These are phyloP conservation scores for Xylaria longipes DNA, from an alignment of 495 filamentous ascomycete species.

Conservation along the genomic window DNA sequence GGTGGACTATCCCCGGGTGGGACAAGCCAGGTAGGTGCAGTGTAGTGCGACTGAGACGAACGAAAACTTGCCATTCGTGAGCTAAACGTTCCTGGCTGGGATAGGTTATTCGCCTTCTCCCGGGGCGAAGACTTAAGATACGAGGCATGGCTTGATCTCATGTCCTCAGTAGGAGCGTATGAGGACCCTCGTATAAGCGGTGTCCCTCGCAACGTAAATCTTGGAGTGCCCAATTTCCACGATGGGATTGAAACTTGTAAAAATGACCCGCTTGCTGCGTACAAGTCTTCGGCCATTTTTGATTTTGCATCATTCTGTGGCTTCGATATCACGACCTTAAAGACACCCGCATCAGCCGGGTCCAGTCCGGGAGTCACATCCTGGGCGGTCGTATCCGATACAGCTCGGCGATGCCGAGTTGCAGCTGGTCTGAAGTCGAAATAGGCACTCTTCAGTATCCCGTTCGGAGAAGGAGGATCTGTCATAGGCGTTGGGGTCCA, in stretches of 20 bases:
- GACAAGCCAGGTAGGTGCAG: constrained; percentile 35
- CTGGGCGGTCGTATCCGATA: constrained; percentile 56
- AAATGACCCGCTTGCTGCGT: constrained; percentile 55
- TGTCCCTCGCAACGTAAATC: constrained; percentile 79
- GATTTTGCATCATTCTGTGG: constrained; percentile 64
- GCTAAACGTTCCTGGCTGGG: constrained; percentile 36
- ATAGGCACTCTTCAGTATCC: constrained; percentile 39
- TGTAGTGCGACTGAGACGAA: constrained; percentile 39
- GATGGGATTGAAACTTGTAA: constrained; percentile 85
- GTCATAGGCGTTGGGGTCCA: constrained; percentile 48
- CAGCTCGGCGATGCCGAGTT: constrained; percentile 51
- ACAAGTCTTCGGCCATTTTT: constrained; percentile 68
- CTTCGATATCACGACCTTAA: constrained; percentile 86
- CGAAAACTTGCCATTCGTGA: constrained; percentile 38
- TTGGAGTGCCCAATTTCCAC: constrained; percentile 82
- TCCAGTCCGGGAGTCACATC: constrained; percentile 56
- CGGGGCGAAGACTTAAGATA: constrained; percentile 44
- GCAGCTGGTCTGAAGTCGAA: constrained; percentile 33
- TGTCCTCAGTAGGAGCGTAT: constrained; percentile 61
- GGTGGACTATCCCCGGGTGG: constrained; percentile 34
- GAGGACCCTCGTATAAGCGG: constrained; percentile 81
- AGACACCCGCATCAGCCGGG: constrained; percentile 64
- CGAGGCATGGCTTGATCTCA: constrained; percentile 51
- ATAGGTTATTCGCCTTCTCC: constrained; percentile 27
- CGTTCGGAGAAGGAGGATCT: constrained; percentile 40